Evolutionary conservation across 2,329 filamentous ascomycete species (phyloP).

Genomic region (Talaromyces sp.): DNA sequence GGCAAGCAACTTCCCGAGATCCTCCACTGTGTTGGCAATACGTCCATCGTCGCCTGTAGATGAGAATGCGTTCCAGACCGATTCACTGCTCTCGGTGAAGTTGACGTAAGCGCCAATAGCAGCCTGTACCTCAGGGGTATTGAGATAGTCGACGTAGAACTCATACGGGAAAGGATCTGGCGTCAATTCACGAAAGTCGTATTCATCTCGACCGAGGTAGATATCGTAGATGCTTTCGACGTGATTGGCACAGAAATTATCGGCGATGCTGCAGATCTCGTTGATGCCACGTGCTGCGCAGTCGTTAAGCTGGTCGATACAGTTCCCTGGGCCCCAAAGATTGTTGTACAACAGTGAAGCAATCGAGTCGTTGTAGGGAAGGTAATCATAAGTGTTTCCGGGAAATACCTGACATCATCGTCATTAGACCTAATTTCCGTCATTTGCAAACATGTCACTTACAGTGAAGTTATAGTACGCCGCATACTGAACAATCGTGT

Average conservation of each 20-base stretch:
- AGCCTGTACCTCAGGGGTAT: constrained; percentile 54
- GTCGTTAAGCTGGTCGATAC: constrained; percentile 53
- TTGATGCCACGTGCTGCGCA: constrained; percentile 54
- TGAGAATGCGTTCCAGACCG: constrained; percentile 47
- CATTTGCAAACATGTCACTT: background rate
- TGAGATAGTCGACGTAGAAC: constrained; percentile 56
- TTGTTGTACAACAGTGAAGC: constrained; percentile 56
- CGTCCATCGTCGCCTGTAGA: constrained; percentile 49
- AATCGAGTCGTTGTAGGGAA: constrained; percentile 41
- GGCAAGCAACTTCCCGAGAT: constrained; percentile 52
- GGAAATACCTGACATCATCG: constrained; percentile 25
- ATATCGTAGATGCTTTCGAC: constrained; percentile 50
- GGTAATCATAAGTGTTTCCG: constrained; percentile 37
- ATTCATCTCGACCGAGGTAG: constrained; percentile 51
- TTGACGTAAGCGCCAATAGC: constrained; percentile 60
- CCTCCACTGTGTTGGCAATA: constrained; percentile 40
- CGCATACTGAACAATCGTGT: constrained; percentile 38
- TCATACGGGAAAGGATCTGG: constrained; percentile 53
- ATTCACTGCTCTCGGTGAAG: constrained; percentile 47
- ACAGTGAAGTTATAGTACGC: constrained; percentile 38
- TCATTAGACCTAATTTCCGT: background rate
- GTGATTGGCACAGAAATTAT: constrained; percentile 49
- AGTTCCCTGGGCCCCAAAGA: constrained; percentile 59
- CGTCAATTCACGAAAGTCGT: constrained; percentile 54
- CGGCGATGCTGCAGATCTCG: constrained; percentile 51